A percentile compares a stretch with the other conserved stretches of the same genome.
Evolutionary conservation across 176 grass and related monocot genomes (phyloP).

Genomic region (Canna indica): DNA sequence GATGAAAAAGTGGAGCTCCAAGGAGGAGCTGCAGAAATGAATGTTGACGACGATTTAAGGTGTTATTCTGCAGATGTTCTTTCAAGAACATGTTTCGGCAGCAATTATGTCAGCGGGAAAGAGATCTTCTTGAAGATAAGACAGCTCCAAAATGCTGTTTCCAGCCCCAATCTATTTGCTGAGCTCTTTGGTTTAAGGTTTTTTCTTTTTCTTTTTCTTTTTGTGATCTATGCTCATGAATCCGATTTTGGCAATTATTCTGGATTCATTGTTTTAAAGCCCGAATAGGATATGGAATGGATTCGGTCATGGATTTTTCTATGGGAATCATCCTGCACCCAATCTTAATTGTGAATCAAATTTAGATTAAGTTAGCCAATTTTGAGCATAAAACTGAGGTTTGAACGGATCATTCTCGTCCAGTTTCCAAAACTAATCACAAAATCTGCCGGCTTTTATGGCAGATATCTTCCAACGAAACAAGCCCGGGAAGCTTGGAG

Average conservation of each 20-base stretch:
- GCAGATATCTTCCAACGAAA: slow-evolving; percentile 31
- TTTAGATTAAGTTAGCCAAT: no score
- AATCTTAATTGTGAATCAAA: no score
- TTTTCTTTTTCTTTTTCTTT: background rate
- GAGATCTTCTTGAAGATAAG: slow-evolving; percentile 65
- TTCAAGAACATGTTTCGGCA: slow-evolving; percentile 55
- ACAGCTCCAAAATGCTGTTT: slow-evolving; percentile 43
- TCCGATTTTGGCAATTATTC: no score
- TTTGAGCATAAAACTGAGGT: no score
- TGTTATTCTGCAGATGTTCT: slow-evolving; percentile 88
- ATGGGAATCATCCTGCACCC: no score
- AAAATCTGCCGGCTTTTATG: background rate
- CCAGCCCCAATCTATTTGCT: slow-evolving; percentile 57
- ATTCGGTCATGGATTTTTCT: no score
- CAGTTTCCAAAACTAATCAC: background rate
- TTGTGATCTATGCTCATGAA: no score
- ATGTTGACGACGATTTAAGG: slow-evolving; percentile 51
- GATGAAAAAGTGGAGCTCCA: slow-evolving; percentile 16
- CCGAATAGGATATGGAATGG: no score
- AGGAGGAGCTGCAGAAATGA: slow-evolving; percentile 28
- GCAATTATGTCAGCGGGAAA: slow-evolving; percentile 39
- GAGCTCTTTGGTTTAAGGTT: slow-evolving; percentile 45
- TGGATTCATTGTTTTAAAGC: no score
- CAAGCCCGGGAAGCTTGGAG: slow-evolving; percentile 39
- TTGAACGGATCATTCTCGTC: no score